Evolutionary conservation across 305 asterid genomes (phyloP), one percentile per base, ranked within the genome.

Genomic region (Rubia balearica): DNA sequence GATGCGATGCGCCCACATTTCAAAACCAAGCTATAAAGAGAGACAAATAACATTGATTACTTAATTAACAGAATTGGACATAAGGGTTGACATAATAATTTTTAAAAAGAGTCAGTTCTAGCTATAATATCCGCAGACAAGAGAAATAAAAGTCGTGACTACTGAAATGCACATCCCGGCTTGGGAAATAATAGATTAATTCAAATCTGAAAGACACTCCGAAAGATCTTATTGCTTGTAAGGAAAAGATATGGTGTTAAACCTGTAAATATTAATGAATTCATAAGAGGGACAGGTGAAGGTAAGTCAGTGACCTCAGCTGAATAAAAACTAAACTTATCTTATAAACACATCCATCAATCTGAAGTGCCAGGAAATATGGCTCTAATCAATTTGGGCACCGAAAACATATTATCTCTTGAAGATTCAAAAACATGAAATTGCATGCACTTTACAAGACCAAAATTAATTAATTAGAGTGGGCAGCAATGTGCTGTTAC

Each of bases 201-300:
- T 65, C 19, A 42, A 64, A 38, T 48, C 21, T 42, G 57, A 40
- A 8, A 48, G 24, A 30, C n/a, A 65, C 38, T 51, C 24, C 38
- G 7, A 67, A 14, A 48, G 9, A 64, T 48, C 60, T 14, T 24
- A 67, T 67, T 3, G 41, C 60, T 46, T 5, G 36, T 41, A 21
- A 42, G 30, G 59, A 12, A 21, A 6, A 43, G 48, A 59, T 21
- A 6, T 12, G 10, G 59, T 33, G 51, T 22, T 64, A 38, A 13
- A 22, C 11, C 13, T 21, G 22, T 22, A 24, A 6, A 11, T 24
- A n/a, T 45, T 66, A 14, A 22, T 67, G 65, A 21, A 3, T 30
- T 61, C 41, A 16, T 70, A 24, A 59, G 59, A 59, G 57, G 51
- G 56, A 61, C 46, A n/a, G 14, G n/a, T 48, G n/a, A 48, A 55